Base-by-base conservation (phyloP, 1,139 yeast genomes). In the Kodamaea derodonti region DNA sequence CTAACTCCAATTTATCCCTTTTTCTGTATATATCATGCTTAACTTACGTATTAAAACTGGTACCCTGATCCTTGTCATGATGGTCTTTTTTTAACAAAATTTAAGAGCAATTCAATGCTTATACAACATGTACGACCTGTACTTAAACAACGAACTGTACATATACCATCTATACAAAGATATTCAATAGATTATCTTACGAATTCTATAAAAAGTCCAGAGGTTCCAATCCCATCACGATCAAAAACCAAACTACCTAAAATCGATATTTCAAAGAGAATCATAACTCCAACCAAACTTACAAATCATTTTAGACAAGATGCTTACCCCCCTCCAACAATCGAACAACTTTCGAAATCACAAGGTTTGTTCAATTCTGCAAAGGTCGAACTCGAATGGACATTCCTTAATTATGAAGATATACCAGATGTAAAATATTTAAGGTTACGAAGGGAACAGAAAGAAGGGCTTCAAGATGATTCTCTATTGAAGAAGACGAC, bases 391-490 rank as follows among this genome's bases (percentile, higher is more conserved):
- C 60, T 76, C 29, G 84, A 80, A 42, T 82, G 88, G 87, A 71
- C 83, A 9, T 61, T 72, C 15, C 72, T 69, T 5, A 54, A 63
- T 10, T 78, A 72, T 41, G 44, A 59, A 8, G 73, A 75, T 17
- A 74, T 83, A 9, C 87, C 87, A 0, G 82, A 79, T 32, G 76
- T 79, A 31, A 65, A 62, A 38, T 65, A 65, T 28, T 57, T 67
- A 32, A 42, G 51, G 2, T 49, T 60, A 13, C 36, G 33, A 10
- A 15, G 29, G 15, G 38, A 34, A 24, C 20, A 29, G 17, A 14
- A 12, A 11, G 25, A 23, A 18, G 20, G 13, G 30, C 9, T 7
- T 3, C n/a, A 27, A 11, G 11, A 27, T 12, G 18, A 7, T 12
- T 9, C 9, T 9, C 13, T 14, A 15, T n/a, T 25, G 28, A 12